These are phyloP conservation scores for Alternaria infectoria DNA, from an alignment of 2,329 filamentous ascomycete genomes.

Conservation along the genomic window DNA sequence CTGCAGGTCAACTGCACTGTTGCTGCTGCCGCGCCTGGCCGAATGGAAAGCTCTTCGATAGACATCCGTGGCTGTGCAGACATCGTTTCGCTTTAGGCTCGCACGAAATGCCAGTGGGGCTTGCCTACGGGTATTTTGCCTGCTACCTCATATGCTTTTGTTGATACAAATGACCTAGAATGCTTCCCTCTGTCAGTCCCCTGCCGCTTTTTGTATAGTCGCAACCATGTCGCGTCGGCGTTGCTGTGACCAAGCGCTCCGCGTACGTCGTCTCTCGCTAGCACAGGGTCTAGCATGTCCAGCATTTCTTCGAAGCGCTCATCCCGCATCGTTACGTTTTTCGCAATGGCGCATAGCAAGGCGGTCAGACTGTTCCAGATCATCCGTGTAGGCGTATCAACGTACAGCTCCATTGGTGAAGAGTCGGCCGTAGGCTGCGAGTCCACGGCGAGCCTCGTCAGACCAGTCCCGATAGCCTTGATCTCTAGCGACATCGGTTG, in stretches of 20 bases:
- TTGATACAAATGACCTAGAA: background rate
- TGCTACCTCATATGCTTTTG: background rate
- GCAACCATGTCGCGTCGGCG: conserved; percentile 78
- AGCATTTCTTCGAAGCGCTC: conserved; percentile 75
- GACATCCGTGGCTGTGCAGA: background rate
- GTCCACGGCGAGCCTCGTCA: conserved; percentile 8
- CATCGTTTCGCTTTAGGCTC: background rate
- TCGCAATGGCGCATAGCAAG: conserved; percentile 67
- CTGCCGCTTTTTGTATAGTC: conserved; percentile 27
- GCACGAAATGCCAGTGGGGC: conserved; percentile 17
- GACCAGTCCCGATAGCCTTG: conserved; percentile 4
- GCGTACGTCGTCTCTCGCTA: conserved; percentile 56
- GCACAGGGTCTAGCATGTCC: conserved; percentile 59
- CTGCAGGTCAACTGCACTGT: background rate
- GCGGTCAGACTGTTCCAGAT: conserved; percentile 68
- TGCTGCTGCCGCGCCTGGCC: background rate
- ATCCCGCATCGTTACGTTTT: conserved; percentile 69
- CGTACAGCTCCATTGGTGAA: conserved; percentile 51
- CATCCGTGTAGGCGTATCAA: conserved; percentile 62
- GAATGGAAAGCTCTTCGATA: background rate
- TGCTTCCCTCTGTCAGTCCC: background rate
- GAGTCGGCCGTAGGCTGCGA: background rate
- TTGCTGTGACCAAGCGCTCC: conserved; percentile 69
- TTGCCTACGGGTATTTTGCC: conserved; percentile 12
- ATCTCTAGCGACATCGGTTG: conserved; percentile 3